Evolutionary conservation across 345 rosid genomes (phyloP), one percentile per base, ranked within the genome.

Genomic region (Citrus cavaleriei): DNA sequence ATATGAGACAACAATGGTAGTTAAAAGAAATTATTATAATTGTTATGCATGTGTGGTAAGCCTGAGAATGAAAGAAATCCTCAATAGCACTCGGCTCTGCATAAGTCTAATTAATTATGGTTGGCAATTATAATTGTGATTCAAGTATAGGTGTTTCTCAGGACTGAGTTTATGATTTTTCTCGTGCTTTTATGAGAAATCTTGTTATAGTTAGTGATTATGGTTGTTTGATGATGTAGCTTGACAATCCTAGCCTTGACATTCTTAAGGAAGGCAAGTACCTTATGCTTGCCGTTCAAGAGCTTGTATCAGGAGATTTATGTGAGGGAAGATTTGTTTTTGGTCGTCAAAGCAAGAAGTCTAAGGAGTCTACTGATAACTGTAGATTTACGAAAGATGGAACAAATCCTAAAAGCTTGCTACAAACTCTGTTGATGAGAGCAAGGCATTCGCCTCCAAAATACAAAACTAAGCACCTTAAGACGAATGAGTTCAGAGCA

Each of bases 401-500:
- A 78, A 89, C 95, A 59, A 96, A 96, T 78, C 98, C 99, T 0
- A 94, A 96, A 86, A 93, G 97, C 89, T 90, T 94, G 84, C 87
- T 96, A 59, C 99, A 96, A 67, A 96, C 98, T 57, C 89, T 93
- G 74, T 70, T 96, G 83, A 93, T 93, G 98, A 87, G 99, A 83
- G 98, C 99, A 2, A 98, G 97, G 55, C 98, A 96, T 82, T 91
- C 98, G 35, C 98, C 99, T 84, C 99, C 99, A 35, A 96, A 90
- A 59, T 96, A 96, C 90, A 96, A 93, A 81, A 90, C 95, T 0
- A 96, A 96, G 85, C 99, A 94, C 82, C 93, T 96, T 14, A 91
- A 94, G 86, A 90, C 97, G 0, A 94, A 96, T 49, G 99, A 96
- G 88, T 96, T 91, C 74, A 86, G 98, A 76, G 97, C 98, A 21